Evolutionary conservation across 2,329 filamentous ascomycete genomes (phyloP).

Genomic region (Xylaria sp.): DNA sequence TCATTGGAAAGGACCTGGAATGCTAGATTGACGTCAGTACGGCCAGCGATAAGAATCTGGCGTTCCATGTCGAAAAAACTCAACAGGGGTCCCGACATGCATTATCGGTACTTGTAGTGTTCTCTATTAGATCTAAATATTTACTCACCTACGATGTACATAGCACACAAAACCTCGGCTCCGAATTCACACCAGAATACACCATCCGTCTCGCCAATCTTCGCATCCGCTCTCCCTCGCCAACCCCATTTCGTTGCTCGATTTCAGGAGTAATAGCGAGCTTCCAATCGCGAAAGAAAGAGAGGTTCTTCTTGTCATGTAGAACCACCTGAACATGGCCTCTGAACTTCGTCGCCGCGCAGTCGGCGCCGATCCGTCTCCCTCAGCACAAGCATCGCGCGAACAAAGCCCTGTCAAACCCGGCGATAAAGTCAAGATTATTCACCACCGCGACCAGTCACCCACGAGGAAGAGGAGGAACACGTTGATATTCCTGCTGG

Average conservation of each 20-base stretch:
- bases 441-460: constrained; percentile 51
- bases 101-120: neutral
- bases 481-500: constrained; percentile 84
- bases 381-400: constrained; percentile 32
- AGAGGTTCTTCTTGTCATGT: constrained; percentile 34
- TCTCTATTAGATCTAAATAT: too few species aligned
- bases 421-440: constrained; percentile 49
- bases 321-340: constrained; percentile 36
- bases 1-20: neutral
- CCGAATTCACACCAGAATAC: neutral
- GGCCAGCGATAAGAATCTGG: constrained; percentile 7
- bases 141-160: too few species aligned
- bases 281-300: neutral
- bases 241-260: neutral
- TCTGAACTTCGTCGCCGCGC: constrained; percentile 41
- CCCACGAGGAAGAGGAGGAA: constrained; percentile 71
- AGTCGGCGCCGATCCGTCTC: constrained; percentile 35
- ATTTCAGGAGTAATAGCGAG: neutral
- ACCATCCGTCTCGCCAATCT: neutral
- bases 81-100: constrained; percentile 14
- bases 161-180: neutral
- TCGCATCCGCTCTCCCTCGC: neutral
- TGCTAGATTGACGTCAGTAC: constrained; percentile 18
- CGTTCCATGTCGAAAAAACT: neutral
- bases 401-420: constrained; percentile 45